Conservation (phyloP, 352 stramenopile species). For the Phytophthora hybrid region DNA sequence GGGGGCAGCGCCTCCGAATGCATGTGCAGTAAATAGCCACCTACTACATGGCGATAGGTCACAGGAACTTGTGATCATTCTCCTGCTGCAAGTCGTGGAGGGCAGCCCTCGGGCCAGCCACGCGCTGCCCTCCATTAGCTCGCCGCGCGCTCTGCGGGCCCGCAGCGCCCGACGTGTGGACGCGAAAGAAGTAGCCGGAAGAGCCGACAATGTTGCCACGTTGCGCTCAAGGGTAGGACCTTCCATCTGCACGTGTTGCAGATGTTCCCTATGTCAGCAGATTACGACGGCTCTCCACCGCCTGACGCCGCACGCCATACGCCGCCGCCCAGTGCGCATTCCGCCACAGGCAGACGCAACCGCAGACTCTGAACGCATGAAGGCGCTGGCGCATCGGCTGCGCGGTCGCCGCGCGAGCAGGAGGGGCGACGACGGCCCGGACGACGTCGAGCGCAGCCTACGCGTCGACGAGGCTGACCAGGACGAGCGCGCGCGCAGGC, state of each 20-base stretch:
- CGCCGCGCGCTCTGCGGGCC: not conserved
- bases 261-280: slow-evolving; percentile 18
- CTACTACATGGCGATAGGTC: too few relatives aligned
- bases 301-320: not conserved
- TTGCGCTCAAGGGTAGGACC: slow-evolving; percentile 33
- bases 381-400: slow-evolving; percentile 46
- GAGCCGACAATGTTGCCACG: not conserved
- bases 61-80: too few relatives aligned
- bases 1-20: not conserved
- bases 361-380: slow-evolving; percentile 33
- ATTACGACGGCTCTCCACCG: slow-evolving; percentile 14
- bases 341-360: not conserved
- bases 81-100: not conserved
- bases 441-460: slow-evolving; percentile 32
- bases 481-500: not conserved
- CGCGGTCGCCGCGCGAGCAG: slow-evolving; percentile 26
- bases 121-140: not conserved
- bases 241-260: slow-evolving; percentile 14
- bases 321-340: slow-evolving; percentile 7
- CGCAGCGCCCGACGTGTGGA: slow-evolving; percentile 25
- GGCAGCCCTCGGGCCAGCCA: slow-evolving; percentile 9
- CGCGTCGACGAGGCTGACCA: slow-evolving; percentile 19
- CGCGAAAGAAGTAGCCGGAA: slow-evolving; percentile 32
- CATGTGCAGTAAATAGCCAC: too few relatives aligned
- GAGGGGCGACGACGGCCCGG: slow-evolving; percentile 10